phyloP scores from a whole-genome alignment of 2,329 filamentous ascomycete genomes.

The Diaporthe sp. region DNA sequence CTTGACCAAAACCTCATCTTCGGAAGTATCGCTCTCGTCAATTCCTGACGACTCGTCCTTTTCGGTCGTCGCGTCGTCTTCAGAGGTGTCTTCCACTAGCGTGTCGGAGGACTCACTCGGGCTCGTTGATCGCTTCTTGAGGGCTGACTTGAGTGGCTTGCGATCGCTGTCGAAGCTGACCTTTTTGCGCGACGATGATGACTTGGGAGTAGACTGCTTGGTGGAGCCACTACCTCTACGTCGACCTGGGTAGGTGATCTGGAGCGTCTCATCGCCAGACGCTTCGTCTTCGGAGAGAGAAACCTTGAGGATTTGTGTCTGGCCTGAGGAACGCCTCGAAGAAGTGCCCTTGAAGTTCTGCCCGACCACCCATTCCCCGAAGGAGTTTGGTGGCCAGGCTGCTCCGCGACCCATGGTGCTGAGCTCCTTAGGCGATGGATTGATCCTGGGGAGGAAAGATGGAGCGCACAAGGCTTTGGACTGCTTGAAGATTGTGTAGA shows the following conservation, averaged over 20 bases:
- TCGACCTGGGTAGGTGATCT: conserved; percentile 63
- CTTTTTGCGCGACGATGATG: conserved; percentile 52
- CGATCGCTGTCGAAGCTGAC: conserved; percentile 57
- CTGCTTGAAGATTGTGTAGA: not conserved
- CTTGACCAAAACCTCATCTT: conserved; percentile 20
- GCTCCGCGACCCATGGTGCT: conserved; percentile 33
- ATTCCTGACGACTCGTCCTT: conserved; percentile 39
- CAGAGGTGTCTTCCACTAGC: conserved; percentile 45
- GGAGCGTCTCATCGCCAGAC: conserved; percentile 62
- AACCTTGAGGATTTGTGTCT: conserved; percentile 53
- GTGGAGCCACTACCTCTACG: conserved; percentile 40
- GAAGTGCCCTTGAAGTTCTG: conserved; percentile 50
- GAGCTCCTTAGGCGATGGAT: not conserved
- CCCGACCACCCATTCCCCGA: conserved; percentile 57
- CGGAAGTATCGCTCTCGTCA: conserved; percentile 38
- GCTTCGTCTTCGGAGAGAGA: conserved; percentile 67
- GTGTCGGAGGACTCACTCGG: conserved; percentile 38
- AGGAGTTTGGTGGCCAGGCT: conserved; percentile 53
- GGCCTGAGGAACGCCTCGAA: conserved; percentile 34
- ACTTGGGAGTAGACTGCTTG: not conserved
- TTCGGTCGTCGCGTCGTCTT: conserved; percentile 32
- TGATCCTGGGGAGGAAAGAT: not conserved
- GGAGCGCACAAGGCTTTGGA: not conserved
- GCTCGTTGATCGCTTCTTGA: conserved; percentile 51
- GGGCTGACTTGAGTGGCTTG: conserved; percentile 52